Evolutionary conservation across 83 land plant genomes (phyloP), one percentile per base, ranked within the genome.

Genomic region (Picea mariana): DNA sequence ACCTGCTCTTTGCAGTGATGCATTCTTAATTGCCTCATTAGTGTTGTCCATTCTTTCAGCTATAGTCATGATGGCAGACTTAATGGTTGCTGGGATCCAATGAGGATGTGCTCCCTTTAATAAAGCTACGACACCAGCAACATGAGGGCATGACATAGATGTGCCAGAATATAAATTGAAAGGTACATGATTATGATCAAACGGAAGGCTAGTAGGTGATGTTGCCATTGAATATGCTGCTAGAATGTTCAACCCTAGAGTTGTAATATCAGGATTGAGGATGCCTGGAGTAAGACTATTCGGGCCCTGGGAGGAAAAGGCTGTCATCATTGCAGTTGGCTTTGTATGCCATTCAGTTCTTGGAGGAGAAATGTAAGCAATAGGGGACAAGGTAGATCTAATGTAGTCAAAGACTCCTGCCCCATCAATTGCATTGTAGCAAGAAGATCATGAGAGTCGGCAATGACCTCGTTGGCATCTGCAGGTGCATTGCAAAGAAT

Each of bases 231-330:
- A 83, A 59, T 62, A 94, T 16, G 97, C 92, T 17, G 97, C 96
- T n/a, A 94, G 82, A 11, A 94, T 86, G 66, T 87, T 89, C 26
- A 89, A 85, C 23, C 97, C 97, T 1, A 96, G 97, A 60, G 96
- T 96, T 9, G 94, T 92, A 31, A 94, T 93, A 80, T 94, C 97
- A 75, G 97, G 97, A 89, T 67, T n/a, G n/a, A n/a, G n/a, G n/a
- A 92, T 89, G 58, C 83, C 80, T 15, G 88, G 93, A 58, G 63
- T 81, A 18, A 87, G 23, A 4, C 47, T 21, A 67, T 82, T 92
- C 3, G 96, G 95, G 7, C 96, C 96, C 44, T 23, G 58, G 1
- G 96, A 90, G 15, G 95, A 92, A 84, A 92, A 94, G 1, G 88
- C 81, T 5, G 91, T 88, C 86, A 94, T 84, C 27, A 83, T 26